Evolutionary conservation across 495 filamentous ascomycete species (phyloP).

Genomic region (Rostrohypoxylon terebratum): DNA sequence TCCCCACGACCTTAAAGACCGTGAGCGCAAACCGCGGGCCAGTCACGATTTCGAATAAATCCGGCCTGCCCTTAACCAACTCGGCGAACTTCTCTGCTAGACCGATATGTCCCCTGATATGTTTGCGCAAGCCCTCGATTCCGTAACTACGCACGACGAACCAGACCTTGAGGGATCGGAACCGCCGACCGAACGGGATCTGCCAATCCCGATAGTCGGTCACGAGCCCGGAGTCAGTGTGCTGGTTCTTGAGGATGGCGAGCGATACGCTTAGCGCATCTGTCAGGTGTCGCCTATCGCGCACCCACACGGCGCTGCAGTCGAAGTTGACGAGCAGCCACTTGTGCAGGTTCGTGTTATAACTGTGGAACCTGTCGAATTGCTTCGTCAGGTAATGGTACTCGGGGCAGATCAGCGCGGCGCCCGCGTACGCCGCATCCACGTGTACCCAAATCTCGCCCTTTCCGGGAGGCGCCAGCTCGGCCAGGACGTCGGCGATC

Average conservation of each 20-base stretch:
- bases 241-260: constrained; percentile 82
- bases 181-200: constrained; percentile 93
- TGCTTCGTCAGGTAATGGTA: constrained; percentile 75
- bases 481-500: constrained; percentile 72
- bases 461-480: constrained; percentile 60
- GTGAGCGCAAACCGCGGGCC: constrained; percentile 83
- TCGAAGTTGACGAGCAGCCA: constrained; percentile 98
- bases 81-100: constrained; percentile 77
- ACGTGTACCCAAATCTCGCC: constrained; percentile 85
- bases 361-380: constrained; percentile 81
- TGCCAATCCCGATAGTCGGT: constrained; percentile 99
- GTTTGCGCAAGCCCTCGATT: constrained; percentile 77
- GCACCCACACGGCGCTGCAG: constrained; percentile 83
- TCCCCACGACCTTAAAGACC: constrained; percentile 70
- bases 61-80: constrained; percentile 66
- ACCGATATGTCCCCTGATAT: constrained; percentile 73
- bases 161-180: constrained; percentile 94
- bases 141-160: constrained; percentile 94
- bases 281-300: constrained; percentile 77
- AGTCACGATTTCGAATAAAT: constrained; percentile 82
- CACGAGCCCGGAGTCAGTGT: constrained; percentile 83
- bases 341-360: constrained; percentile 98
- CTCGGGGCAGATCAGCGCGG: constrained; percentile 82
- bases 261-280: constrained; percentile 81
- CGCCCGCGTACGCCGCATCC: constrained; percentile 95